Base-by-base conservation (phyloP, 331 rosid genomes). In the Pyrus hybrid region DNA sequence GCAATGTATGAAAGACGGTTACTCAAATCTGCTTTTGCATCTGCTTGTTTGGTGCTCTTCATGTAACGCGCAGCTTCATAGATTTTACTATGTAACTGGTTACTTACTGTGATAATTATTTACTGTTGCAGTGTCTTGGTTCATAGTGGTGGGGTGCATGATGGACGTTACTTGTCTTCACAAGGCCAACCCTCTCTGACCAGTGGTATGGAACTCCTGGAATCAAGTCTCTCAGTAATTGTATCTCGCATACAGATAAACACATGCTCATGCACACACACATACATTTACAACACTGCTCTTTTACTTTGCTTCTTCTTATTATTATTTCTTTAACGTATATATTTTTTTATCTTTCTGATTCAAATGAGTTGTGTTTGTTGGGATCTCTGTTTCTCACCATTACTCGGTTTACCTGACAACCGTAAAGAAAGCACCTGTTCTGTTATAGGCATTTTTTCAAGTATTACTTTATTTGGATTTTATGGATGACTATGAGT, bases 121-220 rank as follows among this genome's bases (percentile, higher is more conserved):
- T 76, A 32, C 51, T 82, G 3, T 26, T 26, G 28, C 28, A 26
- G 28, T 2, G 28, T 26, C 28, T 29, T 29, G 32, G 32, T 29
- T 3, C 32, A 29, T 29, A 29, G 32, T 29, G 5, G 32, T 29
- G 32, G 4, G 32, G 32, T 29, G 32, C 93, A 92, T 77, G 96
- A 93, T 26, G 97, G 96, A 67, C 97, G 87, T 83, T 92, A 92
- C 80, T 87, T 80, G 96, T 90, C 83, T 92, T 83, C 65, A 90
- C 90, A 71, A 82, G 92, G 82, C 97, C 97, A 73, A 87, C 90
- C 68, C 85, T 92, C 54, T 84, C 93, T 58, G 85, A 92, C 82
- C 91, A 88, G 80, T 92, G 97, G 97, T 92, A 33, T 33, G 9
- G 41, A 33, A 6, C 41, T 33, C 41, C 41, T 33, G 41, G 41